Percentiles rank a stretch among this genome's conserved stretches.
These are phyloP conservation scores for Athelia psychrophila DNA, from an alignment of 1,284 basidiomycete genomes.

Conservation along the genomic window DNA sequence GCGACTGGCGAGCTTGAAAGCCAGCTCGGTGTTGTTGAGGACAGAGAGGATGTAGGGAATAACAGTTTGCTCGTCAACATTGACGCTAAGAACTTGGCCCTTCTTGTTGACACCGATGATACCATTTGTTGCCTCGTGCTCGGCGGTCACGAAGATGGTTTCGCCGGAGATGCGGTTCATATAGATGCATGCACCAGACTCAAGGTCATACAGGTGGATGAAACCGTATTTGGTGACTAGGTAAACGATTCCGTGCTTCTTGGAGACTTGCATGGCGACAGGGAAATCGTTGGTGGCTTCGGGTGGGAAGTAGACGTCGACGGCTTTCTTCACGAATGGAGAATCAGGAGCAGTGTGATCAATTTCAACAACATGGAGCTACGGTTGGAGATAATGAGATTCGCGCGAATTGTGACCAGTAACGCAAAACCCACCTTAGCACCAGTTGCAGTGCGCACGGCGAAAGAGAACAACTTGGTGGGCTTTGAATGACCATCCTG, in stretches of 20 bases:
- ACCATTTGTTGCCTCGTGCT: conserved; percentile 92
- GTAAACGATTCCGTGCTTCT: conserved; percentile 96
- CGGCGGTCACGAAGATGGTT: conserved; percentile 98
- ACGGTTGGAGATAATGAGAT: conserved; percentile 11
- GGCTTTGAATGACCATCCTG: conserved; percentile 80
- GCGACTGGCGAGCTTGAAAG: conserved; percentile 96
- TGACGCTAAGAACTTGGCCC: conserved; percentile 97
- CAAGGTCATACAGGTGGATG: conserved; percentile 98
- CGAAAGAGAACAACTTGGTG: conserved; percentile 95
- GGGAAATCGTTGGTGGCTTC: conserved; percentile 99
- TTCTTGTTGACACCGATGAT: conserved; percentile 99
- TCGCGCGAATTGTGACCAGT: conserved; percentile 5
- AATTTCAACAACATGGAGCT: conserved; percentile 99
- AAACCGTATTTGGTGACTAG: conserved; percentile 99
- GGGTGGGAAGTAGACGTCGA: conserved; percentile 99
- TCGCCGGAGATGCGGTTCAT: conserved; percentile 99
- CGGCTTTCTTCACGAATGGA: conserved; percentile 96
- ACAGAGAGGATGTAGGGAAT: conserved; percentile 94
- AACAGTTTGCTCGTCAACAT: conserved; percentile 94
- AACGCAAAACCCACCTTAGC: conserved; percentile 75
- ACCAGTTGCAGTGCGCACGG: conserved; percentile 92
- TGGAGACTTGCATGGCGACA: conserved; percentile 99
- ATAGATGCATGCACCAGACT: conserved; percentile 98
- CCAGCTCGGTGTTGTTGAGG: conserved; percentile 96
- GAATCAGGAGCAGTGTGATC: conserved; percentile 96